Evolutionary conservation across 2,329 filamentous ascomycete genomes (phyloP), one percentile per base, ranked within the genome.

Genomic region (Reticulascus tulasneorum): DNA sequence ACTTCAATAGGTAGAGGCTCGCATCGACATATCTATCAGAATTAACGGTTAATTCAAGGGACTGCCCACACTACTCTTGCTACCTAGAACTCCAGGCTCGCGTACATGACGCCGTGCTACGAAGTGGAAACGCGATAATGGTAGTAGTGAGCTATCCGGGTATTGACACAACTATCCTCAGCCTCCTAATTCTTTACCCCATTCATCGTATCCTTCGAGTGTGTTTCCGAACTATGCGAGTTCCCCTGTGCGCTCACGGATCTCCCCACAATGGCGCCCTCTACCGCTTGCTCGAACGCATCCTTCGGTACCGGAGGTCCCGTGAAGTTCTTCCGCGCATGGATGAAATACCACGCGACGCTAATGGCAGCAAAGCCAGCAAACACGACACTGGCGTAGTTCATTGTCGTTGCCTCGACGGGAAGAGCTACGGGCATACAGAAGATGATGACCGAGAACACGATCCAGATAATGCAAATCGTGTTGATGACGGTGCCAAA

Each of bases 401-500:
- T 84, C 79, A 84, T 84, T 13, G 60, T 66, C 10, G 55, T 57
- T 5, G 77, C 55, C 9, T 67, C 64, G 4, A 82, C 77, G 0
- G 77, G 73, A 9, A 83, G 55, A 4, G 73, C 69, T 6, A 77
- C 72, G 3, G 79, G 85, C 82, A 90, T 86, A 55, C 82, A 88
- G 64, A 88, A 90, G 28, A 90, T 63, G 37, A 85, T 73, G 12
- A 86, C 72, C 2, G 83, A 75, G 13, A 90, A 67, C 21, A 66
- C 58, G 39, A 89, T 86, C 84, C 84, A 90, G 24, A 66, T 59
- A n/a, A 88, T 58, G 33, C 80, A 84, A 27, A 79, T 59, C 22
- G 75, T 56, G 54, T 90, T 90, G 56, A 88, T 83, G 6, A 68
- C 53, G 51, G 71, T 77, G 0, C 86, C 86, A 46, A 86, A 81